Evolutionary conservation across 2,329 filamentous ascomycete genomes (phyloP).

Genomic region (Penicillium sp.): DNA sequence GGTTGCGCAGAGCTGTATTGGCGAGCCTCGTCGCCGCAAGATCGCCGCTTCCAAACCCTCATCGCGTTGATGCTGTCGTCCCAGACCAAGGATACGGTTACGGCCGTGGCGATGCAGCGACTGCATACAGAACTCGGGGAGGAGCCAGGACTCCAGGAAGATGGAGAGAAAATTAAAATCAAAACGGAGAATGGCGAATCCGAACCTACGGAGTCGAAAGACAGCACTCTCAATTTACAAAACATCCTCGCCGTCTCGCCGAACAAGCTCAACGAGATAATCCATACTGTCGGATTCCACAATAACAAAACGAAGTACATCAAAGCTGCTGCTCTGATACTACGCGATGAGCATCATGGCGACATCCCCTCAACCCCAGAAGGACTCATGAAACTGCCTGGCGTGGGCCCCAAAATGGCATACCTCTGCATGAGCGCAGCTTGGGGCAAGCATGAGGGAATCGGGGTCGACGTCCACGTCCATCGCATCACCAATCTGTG

Average conservation of each 20-base stretch:
- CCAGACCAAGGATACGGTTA: conserved; percentile 92
- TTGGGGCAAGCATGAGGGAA: conserved; percentile 68
- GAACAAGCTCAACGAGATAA: conserved; percentile 66
- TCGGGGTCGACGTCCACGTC: conserved; percentile 92
- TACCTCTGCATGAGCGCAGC: conserved; percentile 80
- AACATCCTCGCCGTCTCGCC: conserved; percentile 73
- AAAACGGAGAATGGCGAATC: conserved; percentile 23
- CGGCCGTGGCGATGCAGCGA: conserved; percentile 74
- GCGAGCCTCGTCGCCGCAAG: conserved; percentile 45
- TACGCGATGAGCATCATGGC: conserved; percentile 65
- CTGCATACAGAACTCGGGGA: conserved; percentile 69
- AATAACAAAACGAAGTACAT: conserved; percentile 89
- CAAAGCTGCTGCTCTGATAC: conserved; percentile 69
- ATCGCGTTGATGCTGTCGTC: conserved; percentile 85
- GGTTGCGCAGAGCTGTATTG: conserved; percentile 65
- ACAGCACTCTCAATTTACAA: conserved; percentile 64
- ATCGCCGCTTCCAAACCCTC: conserved; percentile 79
- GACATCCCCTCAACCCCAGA: conserved; percentile 79
- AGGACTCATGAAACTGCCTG: conserved; percentile 73
- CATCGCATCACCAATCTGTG: conserved; percentile 92
- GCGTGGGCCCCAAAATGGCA: conserved; percentile 93
- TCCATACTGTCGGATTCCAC: conserved; percentile 84
- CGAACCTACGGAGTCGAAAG: conserved; percentile 26
- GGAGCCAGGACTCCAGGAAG: conserved; percentile 8
- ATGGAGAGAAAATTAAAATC: conserved; percentile 17